Conservation (phyloP, 345 rosid species). For the Acer yangbiense region DNA sequence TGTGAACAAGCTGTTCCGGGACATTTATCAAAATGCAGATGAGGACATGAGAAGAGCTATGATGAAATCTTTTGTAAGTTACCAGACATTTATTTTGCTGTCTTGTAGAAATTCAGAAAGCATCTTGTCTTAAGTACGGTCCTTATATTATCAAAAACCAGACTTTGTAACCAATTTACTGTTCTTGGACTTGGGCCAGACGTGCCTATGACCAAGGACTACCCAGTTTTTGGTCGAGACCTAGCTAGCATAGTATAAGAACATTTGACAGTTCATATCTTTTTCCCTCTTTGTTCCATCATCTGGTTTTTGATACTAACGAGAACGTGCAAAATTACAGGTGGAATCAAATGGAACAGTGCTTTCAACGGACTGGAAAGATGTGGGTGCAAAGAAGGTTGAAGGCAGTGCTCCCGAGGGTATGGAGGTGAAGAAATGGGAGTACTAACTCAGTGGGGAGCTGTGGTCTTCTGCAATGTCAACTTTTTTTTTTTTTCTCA, state of each 20-base stretch:
- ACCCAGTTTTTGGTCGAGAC: neutral
- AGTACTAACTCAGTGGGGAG: constrained; percentile 26
- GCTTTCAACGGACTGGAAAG: constrained; percentile 83
- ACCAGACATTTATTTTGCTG: neutral
- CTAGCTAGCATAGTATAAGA: neutral
- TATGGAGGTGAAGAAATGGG: constrained; percentile 85
- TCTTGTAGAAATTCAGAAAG: neutral
- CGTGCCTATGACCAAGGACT: neutral
- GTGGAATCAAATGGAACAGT: constrained; percentile 80
- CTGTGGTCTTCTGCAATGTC: too few species aligned
- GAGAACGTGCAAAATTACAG: constrained; percentile 30
- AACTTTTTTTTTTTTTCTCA: neutral
- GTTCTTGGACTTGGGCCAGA: neutral
- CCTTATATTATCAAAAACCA: neutral
- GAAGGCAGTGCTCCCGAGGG: constrained; percentile 81
- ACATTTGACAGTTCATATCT: neutral
- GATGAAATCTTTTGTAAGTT: constrained; percentile 72
- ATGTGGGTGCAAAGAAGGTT: constrained; percentile 75
- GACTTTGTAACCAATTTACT: neutral
- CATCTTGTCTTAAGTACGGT: neutral
- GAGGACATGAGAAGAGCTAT: constrained; percentile 81
- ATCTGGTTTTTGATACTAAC: neutral
- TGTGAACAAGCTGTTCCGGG: constrained; percentile 71
- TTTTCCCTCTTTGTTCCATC: neutral
- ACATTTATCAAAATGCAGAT: constrained; percentile 60